These are phyloP conservation scores for Sporobolomyces pararoseus DNA, from an alignment of 768 basidiomycete species.

Conservation along the genomic window DNA sequence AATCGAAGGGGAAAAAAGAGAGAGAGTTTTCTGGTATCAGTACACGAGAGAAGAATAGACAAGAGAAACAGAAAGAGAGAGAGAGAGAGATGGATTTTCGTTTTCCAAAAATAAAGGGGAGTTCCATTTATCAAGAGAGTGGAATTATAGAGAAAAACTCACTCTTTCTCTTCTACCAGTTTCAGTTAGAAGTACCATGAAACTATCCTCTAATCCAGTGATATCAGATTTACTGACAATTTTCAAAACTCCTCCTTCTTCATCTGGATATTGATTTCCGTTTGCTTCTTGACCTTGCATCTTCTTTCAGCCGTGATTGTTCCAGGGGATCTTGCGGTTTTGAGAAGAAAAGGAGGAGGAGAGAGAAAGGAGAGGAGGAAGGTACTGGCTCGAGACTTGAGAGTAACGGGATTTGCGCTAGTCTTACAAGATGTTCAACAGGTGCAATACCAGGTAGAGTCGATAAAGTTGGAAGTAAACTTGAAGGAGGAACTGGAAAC, in stretches of 20 bases:
- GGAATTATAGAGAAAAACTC: background rate
- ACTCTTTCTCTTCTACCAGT: slow-evolving; percentile 24
- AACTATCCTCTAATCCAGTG: slow-evolving; percentile 6
- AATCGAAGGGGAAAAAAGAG: background rate
- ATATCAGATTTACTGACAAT: background rate
- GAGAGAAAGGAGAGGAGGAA: background rate
- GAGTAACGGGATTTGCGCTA: background rate
- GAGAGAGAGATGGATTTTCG: too few species aligned
- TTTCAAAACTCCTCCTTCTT: background rate
- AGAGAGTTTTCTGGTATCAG: background rate
- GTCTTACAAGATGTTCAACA: too few species aligned
- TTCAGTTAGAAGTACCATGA: background rate
- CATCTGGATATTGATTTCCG: too few species aligned
- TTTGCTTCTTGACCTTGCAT: background rate
- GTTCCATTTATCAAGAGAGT: too few species aligned
- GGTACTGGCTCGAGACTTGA: background rate
- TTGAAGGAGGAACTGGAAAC: too few species aligned
- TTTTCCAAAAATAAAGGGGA: too few species aligned
- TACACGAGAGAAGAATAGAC: background rate
- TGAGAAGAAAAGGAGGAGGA: background rate
- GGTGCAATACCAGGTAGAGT: too few species aligned
- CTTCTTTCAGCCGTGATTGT: background rate
- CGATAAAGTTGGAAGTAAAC: too few species aligned
- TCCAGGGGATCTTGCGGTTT: background rate
- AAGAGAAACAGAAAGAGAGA: background rate